These are phyloP conservation scores for Sisymbrium altissimum DNA, from an alignment of 345 rosid genomes.

Conservation along the genomic window DNA sequence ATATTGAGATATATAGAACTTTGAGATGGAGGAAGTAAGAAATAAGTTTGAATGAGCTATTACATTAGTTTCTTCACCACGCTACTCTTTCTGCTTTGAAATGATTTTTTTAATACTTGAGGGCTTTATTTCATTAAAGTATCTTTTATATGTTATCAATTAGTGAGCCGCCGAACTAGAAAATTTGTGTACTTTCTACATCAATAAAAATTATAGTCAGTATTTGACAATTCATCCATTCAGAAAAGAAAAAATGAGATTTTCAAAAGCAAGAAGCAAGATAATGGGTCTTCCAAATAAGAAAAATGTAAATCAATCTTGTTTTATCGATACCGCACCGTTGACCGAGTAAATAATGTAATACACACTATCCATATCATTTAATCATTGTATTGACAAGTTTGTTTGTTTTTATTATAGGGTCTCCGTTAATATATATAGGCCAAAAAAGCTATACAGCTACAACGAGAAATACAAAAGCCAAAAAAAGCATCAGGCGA, in stretches of 20 bases:
- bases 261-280: background rate
- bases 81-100: background rate
- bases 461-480: no score
- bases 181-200: background rate
- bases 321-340: background rate
- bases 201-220: background rate
- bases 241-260: background rate
- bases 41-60: background rate
- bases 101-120: background rate
- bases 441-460: no score
- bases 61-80: no score
- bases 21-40: background rate
- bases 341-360: conserved; percentile 1
- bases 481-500: no score
- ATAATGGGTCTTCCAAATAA: background rate
- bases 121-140: background rate
- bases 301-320: background rate
- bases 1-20: background rate
- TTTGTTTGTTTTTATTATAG: background rate
- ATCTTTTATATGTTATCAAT: background rate
- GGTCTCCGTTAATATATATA: no score
- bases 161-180: conserved; percentile 4
- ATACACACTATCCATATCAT: background rate
- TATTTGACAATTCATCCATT: background rate
- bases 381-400: background rate